Evolutionary conservation across 352 stramenopile species (phyloP), one percentile per base, ranked within the genome.

Genomic region (Plasmopara muralis): DNA sequence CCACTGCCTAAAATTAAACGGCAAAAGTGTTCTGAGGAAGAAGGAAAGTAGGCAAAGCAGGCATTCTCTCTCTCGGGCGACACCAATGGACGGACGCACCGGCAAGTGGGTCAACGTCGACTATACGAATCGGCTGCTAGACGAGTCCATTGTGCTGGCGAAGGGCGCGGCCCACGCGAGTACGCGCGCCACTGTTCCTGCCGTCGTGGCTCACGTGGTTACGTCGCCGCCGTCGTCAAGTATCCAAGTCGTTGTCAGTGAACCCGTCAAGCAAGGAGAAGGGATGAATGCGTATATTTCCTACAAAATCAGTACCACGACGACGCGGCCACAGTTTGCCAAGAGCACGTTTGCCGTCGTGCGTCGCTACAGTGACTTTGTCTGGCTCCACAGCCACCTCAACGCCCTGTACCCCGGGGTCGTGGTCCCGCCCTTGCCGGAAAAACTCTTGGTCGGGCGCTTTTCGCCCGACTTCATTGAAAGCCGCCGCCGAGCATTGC

Each of bases 201-300:
- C 45, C 42, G 5, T 58, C 53, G 5, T 42, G 50, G n/a, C 33
- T 54, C 12, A 57, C 47, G 0, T 64, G 43, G 20, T n/a, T n/a
- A n/a, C n/a, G n/a, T 30, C 37, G 9, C 43, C 54, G 3, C 9
- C 49, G 0, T 62, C 63, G 10, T 53, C 66, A 5, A 70, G 50
- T 30, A 88, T 94, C 56, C 69, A 93, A 62, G 84, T 96, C 56
- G 68, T 74, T 0, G 95, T 98, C 9, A 95, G 84, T 16, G 95
- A 98, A 69, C 95, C 95, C 0, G 86, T 98, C 9, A 98, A 98
- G 66, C 92, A 98, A 54, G 82, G 85, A 31, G 95, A 98, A 56
- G 94, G 95, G 41, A 98, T 98, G 74, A 98, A 98, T 66, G 93
- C 96, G 51, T 98, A 97, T 66, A 98, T 97, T 42, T 97, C 89